Percentiles rank a stretch among this genome's conserved stretches.
phyloP scores from a whole-genome alignment of 345 rosid species.

The Bretschneidera sinensis region DNA sequence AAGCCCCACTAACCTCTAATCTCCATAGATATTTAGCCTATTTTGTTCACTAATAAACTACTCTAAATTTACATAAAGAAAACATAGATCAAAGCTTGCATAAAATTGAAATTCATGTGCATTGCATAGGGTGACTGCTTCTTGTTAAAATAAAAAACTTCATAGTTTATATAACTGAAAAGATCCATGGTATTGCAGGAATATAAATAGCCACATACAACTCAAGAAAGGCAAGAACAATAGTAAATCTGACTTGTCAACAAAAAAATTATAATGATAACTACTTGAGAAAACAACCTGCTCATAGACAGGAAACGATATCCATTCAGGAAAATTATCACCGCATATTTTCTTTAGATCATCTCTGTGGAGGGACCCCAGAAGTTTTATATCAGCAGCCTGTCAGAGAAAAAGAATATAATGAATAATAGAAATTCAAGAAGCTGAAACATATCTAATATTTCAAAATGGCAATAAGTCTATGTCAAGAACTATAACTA shows the following conservation, averaged over 20 bases:
- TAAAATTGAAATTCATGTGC: too few species aligned
- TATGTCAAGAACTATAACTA: too few species aligned
- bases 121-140: too few species aligned
- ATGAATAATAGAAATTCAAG: neutral
- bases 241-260: neutral
- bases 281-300: conserved; percentile 73
- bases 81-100: too few species aligned
- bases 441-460: neutral
- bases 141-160: neutral
- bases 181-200: too few species aligned
- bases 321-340: conserved; percentile 95
- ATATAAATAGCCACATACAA: too few species aligned
- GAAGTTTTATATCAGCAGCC: conserved; percentile 95
- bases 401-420: conserved; percentile 23
- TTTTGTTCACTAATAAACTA: too few species aligned
- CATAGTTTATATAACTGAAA: too few species aligned
- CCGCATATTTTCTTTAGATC: conserved; percentile 96
- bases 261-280: neutral
- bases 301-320: conserved; percentile 96
- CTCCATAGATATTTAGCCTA: too few species aligned
- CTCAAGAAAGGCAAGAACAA: neutral
- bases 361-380: conserved; percentile 80
- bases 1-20: too few species aligned
- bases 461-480: too few species aligned
- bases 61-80: too few species aligned